phyloP scores from a whole-genome alignment of 352 stramenopile genomes.

The Phytophthora citrophthora region DNA sequence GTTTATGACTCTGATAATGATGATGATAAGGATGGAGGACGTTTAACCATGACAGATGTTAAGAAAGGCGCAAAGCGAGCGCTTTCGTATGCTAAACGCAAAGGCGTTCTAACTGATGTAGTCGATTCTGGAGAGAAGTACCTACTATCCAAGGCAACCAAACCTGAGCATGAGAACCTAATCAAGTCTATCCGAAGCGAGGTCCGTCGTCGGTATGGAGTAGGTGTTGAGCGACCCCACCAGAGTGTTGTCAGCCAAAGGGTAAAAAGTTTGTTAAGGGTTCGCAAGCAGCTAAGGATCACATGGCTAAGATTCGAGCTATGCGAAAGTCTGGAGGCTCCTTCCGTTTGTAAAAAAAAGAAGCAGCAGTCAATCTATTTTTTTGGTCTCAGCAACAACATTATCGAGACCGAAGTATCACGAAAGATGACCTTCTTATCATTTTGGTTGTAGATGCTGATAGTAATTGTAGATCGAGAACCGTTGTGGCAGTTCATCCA shows the following conservation, averaged over 20 bases:
- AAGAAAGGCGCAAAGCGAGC: neutral
- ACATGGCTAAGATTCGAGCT: constrained; percentile 7
- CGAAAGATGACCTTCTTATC: neutral
- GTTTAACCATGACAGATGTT: neutral
- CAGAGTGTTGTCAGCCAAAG: too few species aligned
- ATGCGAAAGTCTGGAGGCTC: neutral
- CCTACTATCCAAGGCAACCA: constrained; percentile 7
- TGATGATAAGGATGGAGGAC: neutral
- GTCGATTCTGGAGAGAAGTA: constrained; percentile 7
- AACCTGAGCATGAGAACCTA: constrained; percentile 11
- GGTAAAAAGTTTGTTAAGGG: constrained; percentile 7
- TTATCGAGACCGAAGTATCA: neutral
- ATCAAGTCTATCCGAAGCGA: constrained; percentile 8
- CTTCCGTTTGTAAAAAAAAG: too few species aligned
- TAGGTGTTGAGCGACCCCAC: too few species aligned
- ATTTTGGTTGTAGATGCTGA: neutral
- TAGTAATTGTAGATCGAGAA: neutral
- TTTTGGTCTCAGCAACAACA: constrained; percentile 13
- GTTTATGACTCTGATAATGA: constrained; percentile 9
- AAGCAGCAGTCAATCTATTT: too few species aligned
- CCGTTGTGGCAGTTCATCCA: neutral
- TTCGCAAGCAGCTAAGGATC: neutral
- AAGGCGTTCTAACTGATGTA: constrained; percentile 10
- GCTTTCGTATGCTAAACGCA: constrained; percentile 4
- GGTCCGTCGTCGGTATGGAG: neutral